Evolutionary conservation across 164 flowering plant species (phyloP).

Genomic region (Vitis rotundifolia): DNA sequence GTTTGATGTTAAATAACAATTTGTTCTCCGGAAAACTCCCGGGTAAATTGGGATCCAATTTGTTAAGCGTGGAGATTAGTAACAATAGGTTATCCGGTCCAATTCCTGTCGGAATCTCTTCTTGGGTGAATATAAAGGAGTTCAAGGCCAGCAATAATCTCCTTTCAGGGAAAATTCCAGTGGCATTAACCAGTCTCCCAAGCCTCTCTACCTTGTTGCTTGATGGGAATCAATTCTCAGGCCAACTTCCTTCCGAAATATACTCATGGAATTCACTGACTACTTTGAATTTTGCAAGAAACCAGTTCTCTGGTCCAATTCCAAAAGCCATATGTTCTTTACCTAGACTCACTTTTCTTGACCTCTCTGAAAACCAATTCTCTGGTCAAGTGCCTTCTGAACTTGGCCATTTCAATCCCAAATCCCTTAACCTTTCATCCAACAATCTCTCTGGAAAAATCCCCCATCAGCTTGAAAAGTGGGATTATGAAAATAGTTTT

Average conservation of each 20-base stretch:
- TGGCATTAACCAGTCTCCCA: slow-evolving; percentile 42
- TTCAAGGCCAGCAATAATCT: slow-evolving; percentile 58
- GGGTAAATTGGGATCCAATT: slow-evolving; percentile 34
- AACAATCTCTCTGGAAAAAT: no score
- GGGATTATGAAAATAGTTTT: no score
- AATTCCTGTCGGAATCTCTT: slow-evolving; percentile 34
- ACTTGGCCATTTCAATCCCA: no score
- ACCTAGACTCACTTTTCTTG: no score
- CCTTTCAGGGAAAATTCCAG: slow-evolving; percentile 52
- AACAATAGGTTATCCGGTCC: slow-evolving; percentile 61
- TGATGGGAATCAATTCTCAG: slow-evolving; percentile 62
- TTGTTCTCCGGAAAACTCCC: slow-evolving; percentile 57
- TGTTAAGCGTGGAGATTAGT: slow-evolving; percentile 46
- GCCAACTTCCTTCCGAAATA: slow-evolving; percentile 53
- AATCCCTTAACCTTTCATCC: no score
- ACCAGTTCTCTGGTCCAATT: no score
- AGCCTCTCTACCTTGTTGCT: slow-evolving; percentile 39
- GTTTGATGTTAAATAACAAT: slow-evolving; percentile 41
- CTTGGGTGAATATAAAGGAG: slow-evolving; percentile 33
- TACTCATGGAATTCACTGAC: slow-evolving; percentile 52
- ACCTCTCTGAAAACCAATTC: no score
- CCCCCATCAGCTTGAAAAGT: no score
- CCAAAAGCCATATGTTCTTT: no score
- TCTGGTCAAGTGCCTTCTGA: no score
- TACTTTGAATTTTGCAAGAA: slow-evolving; percentile 21